Evolutionary conservation across 1,284 basidiomycete species (phyloP).

Genomic region (Leccinum subatratum): DNA sequence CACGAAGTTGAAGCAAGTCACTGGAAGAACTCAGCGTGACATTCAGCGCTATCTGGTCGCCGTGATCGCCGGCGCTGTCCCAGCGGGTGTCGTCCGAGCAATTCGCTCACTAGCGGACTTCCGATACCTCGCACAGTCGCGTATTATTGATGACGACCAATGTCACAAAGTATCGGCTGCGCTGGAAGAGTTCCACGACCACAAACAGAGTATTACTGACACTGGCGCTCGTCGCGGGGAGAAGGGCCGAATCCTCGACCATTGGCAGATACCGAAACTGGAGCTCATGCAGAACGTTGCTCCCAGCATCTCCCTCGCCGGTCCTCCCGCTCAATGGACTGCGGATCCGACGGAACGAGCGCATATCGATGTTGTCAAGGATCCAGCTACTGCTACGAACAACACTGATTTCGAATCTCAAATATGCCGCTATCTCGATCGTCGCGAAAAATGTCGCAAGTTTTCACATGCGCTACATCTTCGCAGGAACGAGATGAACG

Average conservation of each 20-base stretch:
- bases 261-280: background rate
- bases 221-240: background rate
- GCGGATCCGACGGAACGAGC: background rate
- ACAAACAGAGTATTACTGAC: background rate
- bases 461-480: background rate
- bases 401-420: background rate
- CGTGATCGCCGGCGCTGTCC: background rate
- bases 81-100: background rate
- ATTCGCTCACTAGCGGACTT: background rate
- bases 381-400: background rate
- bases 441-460: background rate
- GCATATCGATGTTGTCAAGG: background rate
- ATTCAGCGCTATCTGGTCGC: background rate
- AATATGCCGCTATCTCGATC: background rate
- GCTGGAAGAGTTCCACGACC: background rate
- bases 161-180: background rate
- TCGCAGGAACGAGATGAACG: background rate
- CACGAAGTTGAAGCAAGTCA: background rate
- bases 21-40: background rate
- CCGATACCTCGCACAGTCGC: background rate
- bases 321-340: background rate
- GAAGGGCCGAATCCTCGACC: background rate
- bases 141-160: background rate
- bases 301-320: background rate
- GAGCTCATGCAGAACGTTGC: background rate